Percentiles rank a stretch among this genome's conserved stretches.
Evolutionary conservation across 2,329 filamentous ascomycete species (phyloP).

Genomic region (Hawksworthiomyces lignivorus): DNA sequence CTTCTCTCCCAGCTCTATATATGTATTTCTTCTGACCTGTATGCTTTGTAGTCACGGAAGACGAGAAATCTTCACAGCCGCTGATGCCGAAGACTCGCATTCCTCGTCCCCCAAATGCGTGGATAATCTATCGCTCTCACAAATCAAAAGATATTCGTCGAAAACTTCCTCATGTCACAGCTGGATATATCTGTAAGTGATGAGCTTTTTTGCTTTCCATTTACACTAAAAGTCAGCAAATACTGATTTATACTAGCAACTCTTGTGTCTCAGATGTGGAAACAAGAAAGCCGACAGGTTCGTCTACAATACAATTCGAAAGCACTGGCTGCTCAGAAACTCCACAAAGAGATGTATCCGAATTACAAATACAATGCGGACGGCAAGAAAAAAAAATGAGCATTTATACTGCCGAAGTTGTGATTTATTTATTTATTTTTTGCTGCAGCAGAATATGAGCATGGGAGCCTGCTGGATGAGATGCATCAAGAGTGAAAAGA

Average conservation of each 20-base stretch:
- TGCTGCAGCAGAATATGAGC: no score
- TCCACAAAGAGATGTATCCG: conserved; percentile 22
- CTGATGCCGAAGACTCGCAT: conserved; percentile 15
- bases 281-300: conserved; percentile 18
- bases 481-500: no score
- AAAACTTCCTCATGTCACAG: conserved; percentile 17
- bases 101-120: conserved; percentile 25
- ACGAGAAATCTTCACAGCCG: no score
- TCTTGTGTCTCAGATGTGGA: conserved; percentile 22
- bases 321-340: conserved; percentile 19
- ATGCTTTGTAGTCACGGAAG: no score
- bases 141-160: conserved; percentile 19
- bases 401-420: no score
- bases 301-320: conserved; percentile 16
- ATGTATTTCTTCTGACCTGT: no score
- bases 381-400: background rate
- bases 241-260: conserved; percentile 16
- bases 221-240: no score
- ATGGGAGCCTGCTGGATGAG: no score
- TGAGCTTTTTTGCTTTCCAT: no score
- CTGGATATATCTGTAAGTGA: conserved; percentile 24
- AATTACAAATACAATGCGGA: conserved; percentile 19
- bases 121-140: conserved; percentile 26
- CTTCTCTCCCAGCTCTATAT: no score
- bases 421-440: no score